Base-by-base conservation (phyloP, 148 eudicot genomes). In the Mesembryanthemum crystallinum region DNA sequence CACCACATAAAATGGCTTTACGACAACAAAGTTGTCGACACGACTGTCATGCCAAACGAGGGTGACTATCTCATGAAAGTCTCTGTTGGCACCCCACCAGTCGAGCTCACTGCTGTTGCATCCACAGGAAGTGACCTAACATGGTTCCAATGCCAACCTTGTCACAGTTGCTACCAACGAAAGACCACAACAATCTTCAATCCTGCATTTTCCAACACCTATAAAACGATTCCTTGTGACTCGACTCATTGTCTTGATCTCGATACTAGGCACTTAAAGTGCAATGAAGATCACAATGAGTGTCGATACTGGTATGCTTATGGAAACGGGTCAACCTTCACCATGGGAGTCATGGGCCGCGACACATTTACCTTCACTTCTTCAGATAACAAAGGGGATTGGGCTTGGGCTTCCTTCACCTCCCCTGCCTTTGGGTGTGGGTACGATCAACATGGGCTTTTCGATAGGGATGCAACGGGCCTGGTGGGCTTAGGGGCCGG, bases 391-490 rank as follows among this genome's bases (percentile, higher is more conserved):
- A n/a, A n/a, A 17, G 5, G 54, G 1, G 25, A 79, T 27, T 64
- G 75, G 1, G 11, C 51, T 3, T 6, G 21, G 2, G 71, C 37
- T 0, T 49, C 72, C 7, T 86, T 86, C 39, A 77, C 83, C 24
- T 76, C 74, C 3, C 69, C 78, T 21, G 73, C 32, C 18, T 88
- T 88, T 27, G 91, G 91, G 1, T 88, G 91, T 42, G 91, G 89
- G 3, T 79, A 71, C 49, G 57, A 76, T 5, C 85, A 82, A 27
- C 20, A 7, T 15, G 91, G 86, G 14, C 23, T 14, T 4, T 88
- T 88, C 25, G 73, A 62, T 67, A 20, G 32, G 11, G 63, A 3
- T 3, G 74, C 73, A 20, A 60, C 89, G 0, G 89, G 91, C 1
- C 67, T 88, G 1, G 80, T 84, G 1, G 87, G 88, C 11, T 83